Evolutionary conservation across 1,284 basidiomycete species (phyloP).

Genomic region (Apiotrichum mycotoxinovorans): DNA sequence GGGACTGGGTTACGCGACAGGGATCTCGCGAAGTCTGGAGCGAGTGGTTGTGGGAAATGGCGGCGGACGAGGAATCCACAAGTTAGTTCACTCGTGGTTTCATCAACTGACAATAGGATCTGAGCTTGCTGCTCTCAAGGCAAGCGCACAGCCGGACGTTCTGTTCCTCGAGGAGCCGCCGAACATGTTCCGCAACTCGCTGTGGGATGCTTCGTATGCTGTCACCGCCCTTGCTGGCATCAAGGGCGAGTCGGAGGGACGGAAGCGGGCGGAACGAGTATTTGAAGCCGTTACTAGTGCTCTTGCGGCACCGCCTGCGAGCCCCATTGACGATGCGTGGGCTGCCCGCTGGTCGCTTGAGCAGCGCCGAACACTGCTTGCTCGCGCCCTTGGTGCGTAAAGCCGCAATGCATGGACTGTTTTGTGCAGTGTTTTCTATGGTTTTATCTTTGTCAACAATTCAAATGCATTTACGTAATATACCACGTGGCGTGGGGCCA

Average conservation of each 20-base stretch:
- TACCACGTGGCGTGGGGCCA: too few relatives aligned
- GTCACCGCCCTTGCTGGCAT: background rate
- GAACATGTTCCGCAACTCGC: conserved; percentile 44
- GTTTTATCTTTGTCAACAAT: too few relatives aligned
- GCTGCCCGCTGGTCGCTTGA: background rate
- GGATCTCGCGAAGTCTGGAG: conserved; percentile 19
- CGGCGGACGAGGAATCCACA: conserved; percentile 12
- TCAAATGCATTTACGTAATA: too few relatives aligned
- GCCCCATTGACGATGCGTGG: conserved; percentile 5
- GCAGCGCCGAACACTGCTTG: background rate
- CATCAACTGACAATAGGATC: background rate
- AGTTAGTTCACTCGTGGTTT: conserved; percentile 19
- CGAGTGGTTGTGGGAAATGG: conserved; percentile 23
- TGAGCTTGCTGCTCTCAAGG: background rate
- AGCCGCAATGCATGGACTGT: background rate
- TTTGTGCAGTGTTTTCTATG: too few relatives aligned
- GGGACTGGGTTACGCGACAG: conserved; percentile 25
- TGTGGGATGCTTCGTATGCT: conserved; percentile 28
- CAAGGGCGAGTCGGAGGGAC: background rate
- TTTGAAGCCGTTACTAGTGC: background rate
- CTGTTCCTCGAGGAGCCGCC: conserved; percentile 47
- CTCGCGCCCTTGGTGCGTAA: background rate
- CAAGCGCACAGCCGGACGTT: conserved; percentile 13
- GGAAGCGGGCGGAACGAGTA: background rate
- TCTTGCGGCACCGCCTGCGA: background rate